Conservation (phyloP, 108 stramenopile species). For the Pseudonitzschia multiseries region DNA sequence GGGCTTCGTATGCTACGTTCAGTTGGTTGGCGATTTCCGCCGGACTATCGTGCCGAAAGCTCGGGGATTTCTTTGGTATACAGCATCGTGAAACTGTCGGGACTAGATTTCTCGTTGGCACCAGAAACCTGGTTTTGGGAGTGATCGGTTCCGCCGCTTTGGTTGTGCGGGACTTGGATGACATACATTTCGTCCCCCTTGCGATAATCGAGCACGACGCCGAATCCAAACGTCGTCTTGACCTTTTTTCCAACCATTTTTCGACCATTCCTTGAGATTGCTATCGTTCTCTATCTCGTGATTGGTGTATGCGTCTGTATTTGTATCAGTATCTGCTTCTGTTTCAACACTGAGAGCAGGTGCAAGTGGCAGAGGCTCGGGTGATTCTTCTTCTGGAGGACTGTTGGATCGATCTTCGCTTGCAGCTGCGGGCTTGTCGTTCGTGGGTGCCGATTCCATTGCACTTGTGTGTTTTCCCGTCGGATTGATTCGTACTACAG, state of each 20-base stretch:
- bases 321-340: not conserved
- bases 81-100: not conserved
- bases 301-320: not conserved
- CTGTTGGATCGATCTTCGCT: too few species aligned
- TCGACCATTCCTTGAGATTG: not conserved
- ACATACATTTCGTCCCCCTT: constrained; percentile 30
- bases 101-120: not conserved
- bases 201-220: constrained; percentile 33
- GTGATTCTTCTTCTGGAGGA: too few species aligned
- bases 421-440: too few species aligned
- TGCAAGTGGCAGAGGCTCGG: not conserved
- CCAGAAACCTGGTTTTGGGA: too few species aligned
- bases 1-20: constrained; percentile 58
- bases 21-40: constrained; percentile 31
- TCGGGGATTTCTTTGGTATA: constrained; percentile 20
- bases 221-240: constrained; percentile 36
- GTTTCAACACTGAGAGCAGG: not conserved
- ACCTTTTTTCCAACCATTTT: constrained; percentile 36
- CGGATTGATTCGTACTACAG: too few species aligned
- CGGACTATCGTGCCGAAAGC: not conserved
- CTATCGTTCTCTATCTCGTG: not conserved
- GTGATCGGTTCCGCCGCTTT: not conserved
- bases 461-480: too few species aligned
- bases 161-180: constrained; percentile 1
- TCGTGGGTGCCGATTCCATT: too few species aligned